phyloP scores from a whole-genome alignment of 2,329 filamentous ascomycete species.

The Tolypocladium inflatum region DNA sequence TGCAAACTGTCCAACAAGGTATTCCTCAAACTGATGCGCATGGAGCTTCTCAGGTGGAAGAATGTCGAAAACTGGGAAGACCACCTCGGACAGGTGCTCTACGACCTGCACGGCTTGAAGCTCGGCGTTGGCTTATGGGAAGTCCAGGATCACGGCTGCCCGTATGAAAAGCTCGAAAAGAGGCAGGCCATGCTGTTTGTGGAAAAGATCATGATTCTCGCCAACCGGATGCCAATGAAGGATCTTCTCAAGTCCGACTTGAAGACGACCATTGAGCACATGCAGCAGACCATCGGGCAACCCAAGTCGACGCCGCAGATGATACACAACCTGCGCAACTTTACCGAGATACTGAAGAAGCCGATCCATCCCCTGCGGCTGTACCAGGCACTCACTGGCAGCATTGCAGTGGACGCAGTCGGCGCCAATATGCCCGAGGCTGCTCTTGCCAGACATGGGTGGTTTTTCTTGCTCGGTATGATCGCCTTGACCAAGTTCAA shows the following conservation, averaged over 20 bases:
- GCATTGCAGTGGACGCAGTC: slow-evolving; percentile 63
- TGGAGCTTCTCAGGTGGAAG: slow-evolving; percentile 69
- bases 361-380: slow-evolving; percentile 75
- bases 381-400: slow-evolving; percentile 71
- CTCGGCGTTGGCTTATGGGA: slow-evolving; percentile 59
- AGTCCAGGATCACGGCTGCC: slow-evolving; percentile 71
- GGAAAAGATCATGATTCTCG: slow-evolving; percentile 73
- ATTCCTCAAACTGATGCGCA: slow-evolving; percentile 81
- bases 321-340: slow-evolving; percentile 77
- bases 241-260: slow-evolving; percentile 87
- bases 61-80: slow-evolving; percentile 75
- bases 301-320: slow-evolving; percentile 72
- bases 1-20: slow-evolving; percentile 81
- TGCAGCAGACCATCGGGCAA: slow-evolving; percentile 76
- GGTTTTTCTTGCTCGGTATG: slow-evolving; percentile 88
- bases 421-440: slow-evolving; percentile 60
- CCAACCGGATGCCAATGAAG: slow-evolving; percentile 76
- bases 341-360: slow-evolving; percentile 71
- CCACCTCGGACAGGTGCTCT: slow-evolving; percentile 77
- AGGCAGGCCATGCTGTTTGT: slow-evolving; percentile 72
- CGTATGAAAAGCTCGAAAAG: slow-evolving; percentile 67
- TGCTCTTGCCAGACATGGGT: slow-evolving; percentile 68
- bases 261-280: slow-evolving; percentile 82
- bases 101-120: slow-evolving; percentile 73
- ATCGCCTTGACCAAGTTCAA: slow-evolving; percentile 81